These are phyloP conservation scores for Flaveria linearis DNA, from an alignment of 129 eudicot genomes.

Conservation along the genomic window DNA sequence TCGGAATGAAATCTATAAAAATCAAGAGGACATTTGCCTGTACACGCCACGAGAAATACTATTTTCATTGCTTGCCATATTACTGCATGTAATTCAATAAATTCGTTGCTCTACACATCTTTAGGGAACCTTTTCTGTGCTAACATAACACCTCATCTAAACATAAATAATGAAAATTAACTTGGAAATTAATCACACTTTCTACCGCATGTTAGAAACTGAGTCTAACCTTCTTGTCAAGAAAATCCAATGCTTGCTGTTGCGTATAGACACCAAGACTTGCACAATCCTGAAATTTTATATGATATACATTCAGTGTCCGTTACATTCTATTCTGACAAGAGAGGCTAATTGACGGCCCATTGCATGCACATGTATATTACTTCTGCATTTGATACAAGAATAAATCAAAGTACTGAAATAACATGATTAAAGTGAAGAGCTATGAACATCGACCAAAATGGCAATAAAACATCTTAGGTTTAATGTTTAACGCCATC, in stretches of 20 bases:
- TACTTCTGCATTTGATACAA: not conserved
- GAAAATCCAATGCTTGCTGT: constrained; percentile 73
- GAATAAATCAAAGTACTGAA: not conserved
- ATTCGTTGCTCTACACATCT: not conserved
- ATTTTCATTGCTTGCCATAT: constrained; percentile 1
- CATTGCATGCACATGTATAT: not conserved
- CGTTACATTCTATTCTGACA: constrained; percentile 5
- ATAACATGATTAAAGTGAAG: not conserved
- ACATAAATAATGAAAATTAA: constrained; percentile 1
- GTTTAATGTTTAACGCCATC: not conserved
- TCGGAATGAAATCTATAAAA: not conserved
- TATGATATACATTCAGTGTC: constrained; percentile 19
- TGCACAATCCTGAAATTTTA: constrained; percentile 70
- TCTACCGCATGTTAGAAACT: not conserved
- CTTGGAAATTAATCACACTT: constrained; percentile 1
- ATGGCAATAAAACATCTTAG: not conserved
- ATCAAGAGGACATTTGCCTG: not conserved
- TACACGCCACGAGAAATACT: not conserved
- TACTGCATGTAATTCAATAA: not conserved
- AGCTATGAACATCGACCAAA: not conserved
- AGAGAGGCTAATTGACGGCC: not conserved
- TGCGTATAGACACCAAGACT: constrained; percentile 59
- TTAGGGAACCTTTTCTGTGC: not conserved
- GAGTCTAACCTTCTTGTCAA: constrained; percentile 64
- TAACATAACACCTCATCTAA: not conserved